Conservation (phyloP, 1,284 basidiomycete genomes). For the Psilocybe mexicana region DNA sequence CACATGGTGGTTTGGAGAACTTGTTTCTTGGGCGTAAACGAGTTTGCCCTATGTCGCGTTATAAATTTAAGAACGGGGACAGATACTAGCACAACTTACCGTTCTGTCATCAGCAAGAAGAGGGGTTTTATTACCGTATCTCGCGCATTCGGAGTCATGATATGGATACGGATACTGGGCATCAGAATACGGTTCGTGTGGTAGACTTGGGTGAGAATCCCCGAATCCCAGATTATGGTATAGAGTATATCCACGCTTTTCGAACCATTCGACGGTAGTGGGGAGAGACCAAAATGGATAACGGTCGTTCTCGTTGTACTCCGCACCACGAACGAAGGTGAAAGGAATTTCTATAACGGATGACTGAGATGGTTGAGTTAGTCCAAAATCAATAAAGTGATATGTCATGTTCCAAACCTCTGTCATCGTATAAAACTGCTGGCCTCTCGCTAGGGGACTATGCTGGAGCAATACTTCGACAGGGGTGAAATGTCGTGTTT, state of each 20-base stretch:
- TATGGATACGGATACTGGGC: neutral
- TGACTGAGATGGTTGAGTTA: too few species aligned
- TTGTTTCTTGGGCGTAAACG: constrained; percentile 20
- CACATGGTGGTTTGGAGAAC: constrained; percentile 14
- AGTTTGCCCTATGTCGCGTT: constrained; percentile 1
- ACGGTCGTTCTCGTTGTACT: neutral
- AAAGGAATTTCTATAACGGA: too few species aligned
- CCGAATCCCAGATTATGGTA: neutral
- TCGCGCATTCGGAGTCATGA: neutral
- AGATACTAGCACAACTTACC: too few species aligned
- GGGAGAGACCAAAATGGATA: constrained; percentile 4
- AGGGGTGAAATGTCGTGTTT: too few species aligned
- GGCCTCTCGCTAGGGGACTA: neutral
- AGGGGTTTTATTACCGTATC: too few species aligned
- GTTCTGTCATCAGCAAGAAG: too few species aligned
- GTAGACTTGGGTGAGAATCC: neutral
- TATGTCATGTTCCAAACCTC: too few species aligned
- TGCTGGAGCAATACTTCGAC: too few species aligned
- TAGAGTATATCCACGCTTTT: constrained; percentile 1
- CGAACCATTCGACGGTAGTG: constrained; percentile 4
- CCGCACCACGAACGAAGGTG: too few species aligned
- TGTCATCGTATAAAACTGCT: too few species aligned
- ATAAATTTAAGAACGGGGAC: too few species aligned
- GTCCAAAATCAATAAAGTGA: too few species aligned
- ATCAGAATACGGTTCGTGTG: neutral